Percentiles rank a stretch among this genome's conserved stretches.
These are phyloP conservation scores for Naganishia albida DNA, from an alignment of 1,284 basidiomycete genomes.

Conservation along the genomic window DNA sequence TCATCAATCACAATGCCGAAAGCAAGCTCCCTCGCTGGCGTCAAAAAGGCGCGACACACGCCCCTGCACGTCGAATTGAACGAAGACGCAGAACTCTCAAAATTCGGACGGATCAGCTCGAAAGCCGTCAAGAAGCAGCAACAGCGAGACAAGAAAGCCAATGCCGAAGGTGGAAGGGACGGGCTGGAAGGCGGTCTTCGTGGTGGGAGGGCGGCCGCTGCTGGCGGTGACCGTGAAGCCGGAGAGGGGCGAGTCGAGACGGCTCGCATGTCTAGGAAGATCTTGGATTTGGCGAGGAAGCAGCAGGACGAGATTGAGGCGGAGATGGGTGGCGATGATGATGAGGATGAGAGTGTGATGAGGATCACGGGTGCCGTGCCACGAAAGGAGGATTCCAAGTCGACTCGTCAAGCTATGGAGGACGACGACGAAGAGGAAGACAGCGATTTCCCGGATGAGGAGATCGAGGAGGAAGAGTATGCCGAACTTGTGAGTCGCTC, in stretches of 20 bases:
- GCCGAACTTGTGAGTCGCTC: conserved; percentile 56
- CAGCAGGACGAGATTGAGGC: conserved; percentile 88
- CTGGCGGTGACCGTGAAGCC: conserved; percentile 11
- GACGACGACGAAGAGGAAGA: conserved; percentile 53
- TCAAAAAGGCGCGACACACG: conserved; percentile 63
- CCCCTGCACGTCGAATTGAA: conserved; percentile 79
- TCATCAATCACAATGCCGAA: conserved; percentile 44
- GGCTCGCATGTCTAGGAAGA: conserved; percentile 81
- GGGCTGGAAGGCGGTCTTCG: conserved; percentile 35
- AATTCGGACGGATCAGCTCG: conserved; percentile 71
- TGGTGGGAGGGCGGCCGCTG: conserved; percentile 4
- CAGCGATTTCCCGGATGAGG: conserved; percentile 36
- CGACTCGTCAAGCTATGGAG: conserved; percentile 32
- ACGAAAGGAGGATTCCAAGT: conserved; percentile 33
- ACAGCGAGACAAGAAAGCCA: conserved; percentile 57
- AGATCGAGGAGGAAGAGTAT: conserved; percentile 57
- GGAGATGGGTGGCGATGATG: conserved; percentile 55
- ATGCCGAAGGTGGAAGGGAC: conserved; percentile 65
- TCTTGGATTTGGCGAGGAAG: conserved; percentile 86
- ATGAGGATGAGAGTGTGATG: conserved; percentile 52
- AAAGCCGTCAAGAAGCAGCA: conserved; percentile 70
- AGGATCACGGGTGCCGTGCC: conserved; percentile 47
- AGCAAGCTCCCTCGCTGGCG: conserved; percentile 36
- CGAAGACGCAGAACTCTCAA: conserved; percentile 70
- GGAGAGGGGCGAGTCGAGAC: conserved; percentile 68